Evolutionary conservation across 2,329 filamentous ascomycete genomes (phyloP), one percentile per base, ranked within the genome.

Genomic region (Penicillium sp.): DNA sequence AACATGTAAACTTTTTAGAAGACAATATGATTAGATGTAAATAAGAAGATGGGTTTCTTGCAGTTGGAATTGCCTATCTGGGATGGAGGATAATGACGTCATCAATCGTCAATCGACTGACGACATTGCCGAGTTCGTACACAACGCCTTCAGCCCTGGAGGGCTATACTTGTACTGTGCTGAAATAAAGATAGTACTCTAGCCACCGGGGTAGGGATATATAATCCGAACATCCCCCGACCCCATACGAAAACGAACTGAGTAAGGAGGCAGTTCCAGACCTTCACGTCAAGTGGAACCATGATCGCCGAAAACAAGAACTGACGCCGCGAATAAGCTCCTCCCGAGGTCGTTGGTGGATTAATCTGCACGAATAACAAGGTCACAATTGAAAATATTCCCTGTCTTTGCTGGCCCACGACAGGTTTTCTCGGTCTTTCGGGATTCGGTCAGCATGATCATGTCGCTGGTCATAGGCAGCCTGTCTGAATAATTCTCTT

Each of bases 1-100:
- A 76, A 72, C 45, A 70, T 76, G 68, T 77, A 67, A 53, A 38
- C 8, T 40, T 40, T 16, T 10, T 16, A 16, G 36, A 13, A 5
- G 5, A 16, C 5, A 39, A 11, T 16, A 11, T 16, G 4, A 34
- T 11, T 36, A 36, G 34, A 36, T 36, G 34, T 36, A 36, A n/a
- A 36, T n/a, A 36, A 13, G 24, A 27, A 27, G 24, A 27, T 27
- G 3, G 24, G 24, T 27, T 6, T 8, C 8, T 27, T 6, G 5
- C 24, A 27, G 5, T 7, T 27, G 6, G 24, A 27, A 27, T 2
- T 27, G 24, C 24, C 3, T 27, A 27, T 27, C 24, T 8, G 24
- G 24, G 24, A 27, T 27, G 5, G 24, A 6, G 24, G 18, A 18
- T 18, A 18, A 34, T 36, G 34, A 36, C 34, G 34, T 36, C 34